Conservation (phyloP, 306 rosid genomes). For the Prunus salicina region DNA sequence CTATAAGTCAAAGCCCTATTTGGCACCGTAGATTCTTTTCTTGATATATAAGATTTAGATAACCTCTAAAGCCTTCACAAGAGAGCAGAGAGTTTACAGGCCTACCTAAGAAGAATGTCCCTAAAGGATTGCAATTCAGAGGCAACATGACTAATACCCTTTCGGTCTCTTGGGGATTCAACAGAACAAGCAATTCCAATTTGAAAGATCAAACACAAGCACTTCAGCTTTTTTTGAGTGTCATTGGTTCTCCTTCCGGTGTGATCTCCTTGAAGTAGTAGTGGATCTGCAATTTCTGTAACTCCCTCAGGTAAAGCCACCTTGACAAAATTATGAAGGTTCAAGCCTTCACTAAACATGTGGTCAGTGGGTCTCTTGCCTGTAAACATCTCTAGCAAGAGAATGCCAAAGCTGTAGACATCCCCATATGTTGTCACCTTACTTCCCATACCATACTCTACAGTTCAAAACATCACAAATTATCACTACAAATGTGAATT, state of each 20-base stretch:
- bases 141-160: background rate
- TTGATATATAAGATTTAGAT: too few relatives aligned
- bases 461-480: background rate
- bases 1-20: too few relatives aligned
- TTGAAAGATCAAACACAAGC: background rate
- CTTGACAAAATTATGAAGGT: background rate
- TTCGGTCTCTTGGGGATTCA: background rate
- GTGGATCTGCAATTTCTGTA: background rate
- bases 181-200: background rate
- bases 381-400: conserved; percentile 4
- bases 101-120: background rate
- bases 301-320: background rate
- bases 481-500: too few relatives aligned
- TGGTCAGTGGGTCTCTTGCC: background rate
- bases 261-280: background rate
- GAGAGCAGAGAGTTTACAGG: too few relatives aligned
- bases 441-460: background rate
- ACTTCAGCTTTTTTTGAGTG: background rate
- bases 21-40: too few relatives aligned
- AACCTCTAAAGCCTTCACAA: too few relatives aligned
- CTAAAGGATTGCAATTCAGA: background rate
- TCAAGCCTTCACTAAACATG: conserved; percentile 3
- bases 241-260: background rate
- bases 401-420: conserved; percentile 2
- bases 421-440: background rate